Evolutionary conservation across 148 eudicot genomes (phyloP), one percentile per base, ranked within the genome.

Genomic region (Tetragonia tetragonoides): DNA sequence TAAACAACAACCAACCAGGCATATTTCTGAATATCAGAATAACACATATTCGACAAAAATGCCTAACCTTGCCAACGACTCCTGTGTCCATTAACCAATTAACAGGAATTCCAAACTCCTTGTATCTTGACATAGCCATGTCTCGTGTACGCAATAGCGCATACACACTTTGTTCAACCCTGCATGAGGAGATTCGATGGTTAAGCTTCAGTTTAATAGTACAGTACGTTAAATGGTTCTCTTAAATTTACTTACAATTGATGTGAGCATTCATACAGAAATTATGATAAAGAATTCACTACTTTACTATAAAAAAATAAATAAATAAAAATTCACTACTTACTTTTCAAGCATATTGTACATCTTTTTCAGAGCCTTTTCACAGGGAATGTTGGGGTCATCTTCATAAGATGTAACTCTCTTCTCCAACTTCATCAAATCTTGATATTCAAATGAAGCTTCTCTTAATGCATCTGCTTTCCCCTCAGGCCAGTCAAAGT

Each of bases 401-500:
- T 95, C 99, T 72, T 83, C 87, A 79, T 86, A 95, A 59, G 87
- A 79, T 44, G 99, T 67, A 56, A 93, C 88, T 79, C 82, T 92
- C 79, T 84, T 84, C 86, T 93, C 99, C 72, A 95, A 81, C 83
- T 90, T 95, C 78, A 73, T 57, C 70, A 95, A 83, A 86, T 95
- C 99, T 84, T 95, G 97, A 77, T 93, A 95, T 83, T 95, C 99
- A 78, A 95, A 95, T 20, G 99, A 81, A 56, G 99, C 97, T 84
- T 95, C 99, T 82, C 99, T 90, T 20, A 95, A 76, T 72, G 97
- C 99, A 85, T 95, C 99, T 71, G 99, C 99, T 91, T 95, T 95
- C 6, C 97, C 92, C 83, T 95, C 99, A 38, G 99, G 99, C 99
- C 99, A 95, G 78, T 95, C 99, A 83, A 95, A 95, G 89, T 95